Percentiles rank a stretch among this genome's conserved stretches.
Evolutionary conservation across 352 stramenopile genomes (phyloP).

Genomic region (Globisporangium radiosum): DNA sequence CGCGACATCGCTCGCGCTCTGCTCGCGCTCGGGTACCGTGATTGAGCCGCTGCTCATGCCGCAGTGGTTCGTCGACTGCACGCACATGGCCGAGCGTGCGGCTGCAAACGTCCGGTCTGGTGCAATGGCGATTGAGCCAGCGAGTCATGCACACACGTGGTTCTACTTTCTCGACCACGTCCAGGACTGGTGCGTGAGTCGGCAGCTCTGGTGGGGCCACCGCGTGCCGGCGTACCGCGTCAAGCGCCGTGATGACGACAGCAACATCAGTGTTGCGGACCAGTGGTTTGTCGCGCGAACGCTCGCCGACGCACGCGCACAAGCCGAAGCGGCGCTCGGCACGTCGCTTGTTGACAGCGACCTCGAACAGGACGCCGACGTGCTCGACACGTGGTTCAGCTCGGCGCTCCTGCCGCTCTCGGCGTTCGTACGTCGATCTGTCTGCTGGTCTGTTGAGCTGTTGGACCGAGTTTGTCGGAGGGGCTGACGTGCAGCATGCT

Average conservation of each 20-base stretch:
- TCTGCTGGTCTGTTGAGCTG: neutral
- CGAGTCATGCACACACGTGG: conserved; percentile 92
- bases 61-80: conserved; percentile 96
- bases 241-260: conserved; percentile 13
- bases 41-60: conserved; percentile 99
- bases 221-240: conserved; percentile 97
- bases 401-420: conserved; percentile 95
- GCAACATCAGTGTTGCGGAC: conserved; percentile 19
- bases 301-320: conserved; percentile 85
- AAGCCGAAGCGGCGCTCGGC: conserved; percentile 83
- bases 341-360: conserved; percentile 62
- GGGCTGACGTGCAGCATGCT: neutral
- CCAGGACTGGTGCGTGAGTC: conserved; percentile 98
- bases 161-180: conserved; percentile 99
- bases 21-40: conserved; percentile 97
- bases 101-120: conserved; percentile 93
- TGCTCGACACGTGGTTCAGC: conserved; percentile 99
- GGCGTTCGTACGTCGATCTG: conserved; percentile 35
- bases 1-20: conserved; percentile 89
- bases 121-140: conserved; percentile 93
- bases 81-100: conserved; percentile 91
- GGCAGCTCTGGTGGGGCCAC: conserved; percentile 99
- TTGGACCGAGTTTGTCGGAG: neutral
- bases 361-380: conserved; percentile 96
- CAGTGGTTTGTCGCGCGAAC: conserved; percentile 94